phyloP scores from a whole-genome alignment of 768 basidiomycete genomes.

The Pleurotus platypus region DNA sequence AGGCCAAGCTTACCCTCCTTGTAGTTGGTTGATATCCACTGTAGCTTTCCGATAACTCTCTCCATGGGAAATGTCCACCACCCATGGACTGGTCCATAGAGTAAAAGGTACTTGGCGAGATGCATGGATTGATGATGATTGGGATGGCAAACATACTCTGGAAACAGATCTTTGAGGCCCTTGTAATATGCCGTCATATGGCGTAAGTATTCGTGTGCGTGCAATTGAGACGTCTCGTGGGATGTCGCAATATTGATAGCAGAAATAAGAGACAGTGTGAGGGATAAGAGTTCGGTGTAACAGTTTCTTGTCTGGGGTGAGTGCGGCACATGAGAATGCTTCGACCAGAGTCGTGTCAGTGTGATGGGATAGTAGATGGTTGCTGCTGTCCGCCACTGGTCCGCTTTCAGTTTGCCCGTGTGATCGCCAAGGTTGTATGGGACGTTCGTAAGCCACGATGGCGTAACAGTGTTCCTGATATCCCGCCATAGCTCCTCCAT shows the following conservation, averaged over 20 bases:
- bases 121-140: no score
- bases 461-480: slow-evolving; percentile 4
- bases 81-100: slow-evolving; percentile 14
- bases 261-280: slow-evolving; percentile 20
- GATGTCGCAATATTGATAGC: slow-evolving; percentile 17
- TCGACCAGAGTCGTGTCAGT: slow-evolving; percentile 18
- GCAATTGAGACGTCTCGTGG: slow-evolving; percentile 13
- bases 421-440: slow-evolving; percentile 7
- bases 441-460: slow-evolving; percentile 10
- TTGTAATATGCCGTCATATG: slow-evolving; percentile 15
- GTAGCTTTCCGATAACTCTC: slow-evolving; percentile 17
- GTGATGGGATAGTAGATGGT: slow-evolving; percentile 18
- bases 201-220: slow-evolving; percentile 7
- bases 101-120: no score
- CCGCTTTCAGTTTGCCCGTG: slow-evolving; percentile 21
- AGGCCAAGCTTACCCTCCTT: slow-evolving; percentile 15
- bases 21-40: slow-evolving; percentile 15
- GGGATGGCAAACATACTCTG: background rate
- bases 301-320: background rate
- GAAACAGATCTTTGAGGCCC: slow-evolving; percentile 15
- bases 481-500: slow-evolving; percentile 1
- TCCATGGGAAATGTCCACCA: slow-evolving; percentile 29
- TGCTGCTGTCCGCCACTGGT: slow-evolving; percentile 18
- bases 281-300: slow-evolving; percentile 9
- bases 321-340: background rate